These are phyloP conservation scores for Saksenaea vasiformis DNA, from an alignment of 371 early-diverging fungal genomes.

Conservation along the genomic window DNA sequence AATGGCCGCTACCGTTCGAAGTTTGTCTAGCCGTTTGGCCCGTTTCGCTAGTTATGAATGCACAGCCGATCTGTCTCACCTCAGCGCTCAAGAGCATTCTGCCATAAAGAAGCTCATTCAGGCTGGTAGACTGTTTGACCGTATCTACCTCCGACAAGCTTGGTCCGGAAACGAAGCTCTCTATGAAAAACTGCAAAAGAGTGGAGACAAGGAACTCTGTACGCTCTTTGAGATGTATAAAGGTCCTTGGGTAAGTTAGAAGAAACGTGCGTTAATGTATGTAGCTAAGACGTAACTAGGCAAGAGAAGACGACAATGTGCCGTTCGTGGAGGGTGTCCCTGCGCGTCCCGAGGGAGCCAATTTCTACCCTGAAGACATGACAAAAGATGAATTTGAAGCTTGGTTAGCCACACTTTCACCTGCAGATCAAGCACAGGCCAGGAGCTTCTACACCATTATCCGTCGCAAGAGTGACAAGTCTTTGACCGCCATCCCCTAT, in stretches of 20 bases:
- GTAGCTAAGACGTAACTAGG: conserved; percentile 13
- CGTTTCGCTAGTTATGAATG: conserved; percentile 61
- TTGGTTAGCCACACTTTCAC: conserved; percentile 56
- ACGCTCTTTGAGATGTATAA: conserved; percentile 68
- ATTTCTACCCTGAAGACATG: conserved; percentile 82
- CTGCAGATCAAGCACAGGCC: conserved; percentile 56
- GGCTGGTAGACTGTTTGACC: conserved; percentile 64
- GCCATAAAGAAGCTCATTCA: conserved; percentile 70
- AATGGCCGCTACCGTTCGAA: conserved; percentile 32
- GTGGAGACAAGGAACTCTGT: conserved; percentile 40
- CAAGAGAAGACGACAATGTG: conserved; percentile 53
- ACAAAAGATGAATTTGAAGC: conserved; percentile 64
- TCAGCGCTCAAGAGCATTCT: conserved; percentile 60
- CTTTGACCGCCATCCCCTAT: conserved; percentile 55
- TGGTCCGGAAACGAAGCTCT: conserved; percentile 72
- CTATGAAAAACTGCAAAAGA: conserved; percentile 46
- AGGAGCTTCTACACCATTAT: conserved; percentile 72
- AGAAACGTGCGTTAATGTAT: background rate
- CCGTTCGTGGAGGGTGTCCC: conserved; percentile 65
- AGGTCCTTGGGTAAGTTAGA: conserved; percentile 72
- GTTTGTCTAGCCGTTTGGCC: conserved; percentile 35
- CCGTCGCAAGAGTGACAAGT: conserved; percentile 39
- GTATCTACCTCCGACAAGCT: conserved; percentile 70
- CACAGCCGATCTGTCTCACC: conserved; percentile 59
- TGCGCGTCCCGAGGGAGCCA: conserved; percentile 64